phyloP scores from a whole-genome alignment of 106 monocot species.

The Iris macrosiphon region DNA sequence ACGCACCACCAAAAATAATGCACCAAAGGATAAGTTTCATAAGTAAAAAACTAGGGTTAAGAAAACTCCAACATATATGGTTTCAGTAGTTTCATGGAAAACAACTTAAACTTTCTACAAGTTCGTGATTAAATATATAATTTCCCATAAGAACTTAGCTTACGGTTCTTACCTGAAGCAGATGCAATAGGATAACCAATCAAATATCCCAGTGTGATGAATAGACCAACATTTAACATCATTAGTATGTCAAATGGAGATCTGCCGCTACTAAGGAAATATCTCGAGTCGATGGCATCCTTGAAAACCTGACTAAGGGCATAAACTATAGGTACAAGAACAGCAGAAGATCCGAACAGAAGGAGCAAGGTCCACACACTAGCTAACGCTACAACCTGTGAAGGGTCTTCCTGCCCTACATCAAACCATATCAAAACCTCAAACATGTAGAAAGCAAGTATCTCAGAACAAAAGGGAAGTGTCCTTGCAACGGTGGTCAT shows the following conservation, averaged over 20 bases:
- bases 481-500: background rate
- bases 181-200: slow-evolving; percentile 73
- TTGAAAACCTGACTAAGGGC: slow-evolving; percentile 26
- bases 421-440: slow-evolving; percentile 41
- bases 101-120: no score
- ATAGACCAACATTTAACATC: slow-evolving; percentile 35
- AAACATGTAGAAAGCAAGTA: slow-evolving; percentile 15
- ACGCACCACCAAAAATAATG: no score
- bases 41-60: no score
- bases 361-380: slow-evolving; percentile 75
- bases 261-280: slow-evolving; percentile 21
- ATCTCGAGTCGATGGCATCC: slow-evolving; percentile 27
- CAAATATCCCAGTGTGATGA: slow-evolving; percentile 55
- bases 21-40: no score
- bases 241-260: slow-evolving; percentile 37
- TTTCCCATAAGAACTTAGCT: no score
- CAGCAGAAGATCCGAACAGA: slow-evolving; percentile 38
- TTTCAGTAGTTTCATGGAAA: no score
- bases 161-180: slow-evolving; percentile 57
- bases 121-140: no score
- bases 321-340: slow-evolving; percentile 49
- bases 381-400: slow-evolving; percentile 78
- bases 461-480: background rate
- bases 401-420: slow-evolving; percentile 99
- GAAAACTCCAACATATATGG: no score